Conservation (phyloP, 2,329 filamentous ascomycete species). For the Bipolaris victoriae region DNA sequence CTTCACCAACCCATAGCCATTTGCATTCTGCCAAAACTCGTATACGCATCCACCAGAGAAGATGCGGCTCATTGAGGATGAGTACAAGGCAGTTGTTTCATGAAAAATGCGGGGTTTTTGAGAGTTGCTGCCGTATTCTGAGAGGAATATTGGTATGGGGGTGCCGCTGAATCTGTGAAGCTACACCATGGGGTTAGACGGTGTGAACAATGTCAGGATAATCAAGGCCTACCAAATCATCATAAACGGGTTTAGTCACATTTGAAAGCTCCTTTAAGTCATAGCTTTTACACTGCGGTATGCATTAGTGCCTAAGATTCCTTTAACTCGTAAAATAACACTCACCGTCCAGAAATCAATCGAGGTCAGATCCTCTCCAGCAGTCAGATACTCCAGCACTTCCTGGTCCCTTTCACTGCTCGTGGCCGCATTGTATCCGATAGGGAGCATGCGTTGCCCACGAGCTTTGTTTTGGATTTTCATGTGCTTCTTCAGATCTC, state of each 20-base stretch:
- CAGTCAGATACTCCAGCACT: conserved; percentile 7
- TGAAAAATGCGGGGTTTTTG: conserved; percentile 7
- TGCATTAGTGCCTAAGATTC: background rate
- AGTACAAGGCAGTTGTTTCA: conserved; percentile 19
- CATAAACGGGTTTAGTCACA: background rate
- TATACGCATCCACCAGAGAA: conserved; percentile 23
- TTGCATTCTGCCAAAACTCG: conserved; percentile 13
- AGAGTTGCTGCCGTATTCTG: conserved; percentile 15
- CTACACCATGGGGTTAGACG: background rate
- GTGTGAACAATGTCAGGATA: background rate
- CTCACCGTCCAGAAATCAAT: conserved; percentile 1
- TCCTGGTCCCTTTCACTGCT: conserved; percentile 8
- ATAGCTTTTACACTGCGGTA: background rate
- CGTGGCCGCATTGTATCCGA: no score
- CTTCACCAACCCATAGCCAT: conserved; percentile 17
- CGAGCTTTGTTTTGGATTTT: no score
- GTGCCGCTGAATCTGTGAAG: background rate
- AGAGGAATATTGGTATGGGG: conserved; percentile 16
- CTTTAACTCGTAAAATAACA: background rate
- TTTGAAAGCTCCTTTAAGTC: background rate
- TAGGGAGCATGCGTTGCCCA: no score
- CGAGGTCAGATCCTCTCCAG: background rate
- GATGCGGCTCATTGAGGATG: conserved; percentile 10
- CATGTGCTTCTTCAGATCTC: background rate
- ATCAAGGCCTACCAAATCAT: background rate